Evolutionary conservation across 768 basidiomycete species (phyloP).

Genomic region (Boletus vermiculosoides): DNA sequence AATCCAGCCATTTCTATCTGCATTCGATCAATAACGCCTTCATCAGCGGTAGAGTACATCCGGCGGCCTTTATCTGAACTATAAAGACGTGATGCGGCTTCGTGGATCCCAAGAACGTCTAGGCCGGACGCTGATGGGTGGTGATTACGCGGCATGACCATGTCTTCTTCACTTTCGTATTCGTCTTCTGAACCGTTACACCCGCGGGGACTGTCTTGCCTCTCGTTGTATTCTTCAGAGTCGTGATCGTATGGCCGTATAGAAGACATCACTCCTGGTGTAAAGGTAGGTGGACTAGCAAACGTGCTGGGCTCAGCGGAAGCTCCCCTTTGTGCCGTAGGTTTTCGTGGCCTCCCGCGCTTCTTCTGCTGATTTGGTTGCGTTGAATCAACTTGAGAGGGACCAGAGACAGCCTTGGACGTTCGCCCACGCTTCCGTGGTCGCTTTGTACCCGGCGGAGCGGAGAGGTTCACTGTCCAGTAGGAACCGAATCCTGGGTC

Average conservation of each 20-base stretch:
- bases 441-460: slow-evolving; percentile 84
- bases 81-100: slow-evolving; percentile 43
- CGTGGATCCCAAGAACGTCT: slow-evolving; percentile 35
- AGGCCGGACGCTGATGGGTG: slow-evolving; percentile 40
- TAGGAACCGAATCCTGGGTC: slow-evolving; percentile 88
- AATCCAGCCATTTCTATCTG: slow-evolving; percentile 63
- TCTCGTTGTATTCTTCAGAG: slow-evolving; percentile 41
- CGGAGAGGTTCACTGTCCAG: slow-evolving; percentile 84
- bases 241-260: slow-evolving; percentile 31
- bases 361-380: slow-evolving; percentile 34
- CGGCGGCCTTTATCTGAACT: slow-evolving; percentile 33
- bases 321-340: slow-evolving; percentile 12
- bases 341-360: slow-evolving; percentile 42
- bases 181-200: slow-evolving; percentile 48
- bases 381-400: slow-evolving; percentile 9
- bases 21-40: slow-evolving; percentile 56
- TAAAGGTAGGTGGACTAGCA: slow-evolving; percentile 17
- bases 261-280: slow-evolving; percentile 27
- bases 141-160: slow-evolving; percentile 45
- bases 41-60: slow-evolving; percentile 34
- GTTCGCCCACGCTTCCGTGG: slow-evolving; percentile 76
- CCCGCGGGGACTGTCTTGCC: slow-evolving; percentile 37
- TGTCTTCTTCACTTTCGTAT: slow-evolving; percentile 70
- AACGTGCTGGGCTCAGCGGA: slow-evolving; percentile 15
- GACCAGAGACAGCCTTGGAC: slow-evolving; percentile 41